Conservation (phyloP, 805 yeast species). For the Saturnispora zaruensis region DNA sequence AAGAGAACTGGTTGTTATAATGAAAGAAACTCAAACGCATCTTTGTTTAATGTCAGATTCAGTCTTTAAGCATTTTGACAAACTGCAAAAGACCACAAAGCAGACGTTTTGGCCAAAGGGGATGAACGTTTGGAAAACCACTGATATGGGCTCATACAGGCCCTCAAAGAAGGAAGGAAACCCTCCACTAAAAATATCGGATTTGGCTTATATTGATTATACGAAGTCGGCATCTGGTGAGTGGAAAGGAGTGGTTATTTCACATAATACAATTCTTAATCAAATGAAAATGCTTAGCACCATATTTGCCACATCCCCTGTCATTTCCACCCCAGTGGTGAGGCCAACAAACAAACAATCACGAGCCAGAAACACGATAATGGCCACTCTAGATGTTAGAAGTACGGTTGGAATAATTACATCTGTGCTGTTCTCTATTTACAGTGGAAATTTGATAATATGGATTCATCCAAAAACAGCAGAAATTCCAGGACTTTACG, state of each 20-base stretch:
- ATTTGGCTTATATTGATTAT: conserved; percentile 88
- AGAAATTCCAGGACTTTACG: conserved; percentile 79
- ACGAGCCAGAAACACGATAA: conserved; percentile 43
- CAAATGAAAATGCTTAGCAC: conserved; percentile 75
- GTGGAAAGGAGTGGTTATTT: conserved; percentile 84
- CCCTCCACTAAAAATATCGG: conserved; percentile 66
- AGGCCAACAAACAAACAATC: conserved; percentile 43
- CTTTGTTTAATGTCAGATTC: conserved; percentile 74
- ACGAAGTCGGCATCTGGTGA: conserved; percentile 87
- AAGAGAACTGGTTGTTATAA: conserved; percentile 61
- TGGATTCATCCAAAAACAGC: conserved; percentile 72
- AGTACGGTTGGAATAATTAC: conserved; percentile 80
- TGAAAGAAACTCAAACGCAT: conserved; percentile 67
- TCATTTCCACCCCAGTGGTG: conserved; percentile 31
- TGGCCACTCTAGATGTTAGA: conserved; percentile 59
- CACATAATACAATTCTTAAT: conserved; percentile 79
- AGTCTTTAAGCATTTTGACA: conserved; percentile 67
- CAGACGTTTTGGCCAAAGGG: conserved; percentile 56
- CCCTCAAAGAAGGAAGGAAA: conserved; percentile 47
- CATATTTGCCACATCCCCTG: conserved; percentile 57
- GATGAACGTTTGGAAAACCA: conserved; percentile 70
- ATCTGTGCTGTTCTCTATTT: conserved; percentile 74
- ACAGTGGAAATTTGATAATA: conserved; percentile 71
- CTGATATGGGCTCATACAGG: conserved; percentile 72
- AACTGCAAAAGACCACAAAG: conserved; percentile 33